A percentile compares a stretch with the other conserved stretches of the same genome.
These are phyloP conservation scores for Leccinum boreale DNA, from an alignment of 768 basidiomycete species.

Conservation along the genomic window DNA sequence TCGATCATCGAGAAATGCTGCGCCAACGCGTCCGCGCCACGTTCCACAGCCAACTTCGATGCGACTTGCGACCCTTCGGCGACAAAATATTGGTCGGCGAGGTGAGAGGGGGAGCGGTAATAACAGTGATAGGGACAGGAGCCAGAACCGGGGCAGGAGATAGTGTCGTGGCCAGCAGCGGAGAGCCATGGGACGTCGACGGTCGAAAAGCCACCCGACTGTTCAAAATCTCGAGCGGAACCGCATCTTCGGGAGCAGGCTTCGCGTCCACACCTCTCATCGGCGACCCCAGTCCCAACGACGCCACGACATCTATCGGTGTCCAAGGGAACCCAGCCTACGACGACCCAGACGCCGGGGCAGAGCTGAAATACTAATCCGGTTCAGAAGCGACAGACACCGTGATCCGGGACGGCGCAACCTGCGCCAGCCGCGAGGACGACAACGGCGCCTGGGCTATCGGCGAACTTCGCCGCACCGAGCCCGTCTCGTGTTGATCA, in stretches of 20 bases:
- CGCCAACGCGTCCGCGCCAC: no score
- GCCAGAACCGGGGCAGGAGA: no score
- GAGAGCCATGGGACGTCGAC: slow-evolving; percentile 35
- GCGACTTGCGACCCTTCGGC: no score
- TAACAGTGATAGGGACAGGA: no score
- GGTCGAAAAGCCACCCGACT: slow-evolving; percentile 47
- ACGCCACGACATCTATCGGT: slow-evolving; percentile 7
- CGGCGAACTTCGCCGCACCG: slow-evolving; percentile 5
- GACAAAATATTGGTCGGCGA: slow-evolving; percentile 37
- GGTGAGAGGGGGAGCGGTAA: no score
- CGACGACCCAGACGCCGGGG: slow-evolving; percentile 14
- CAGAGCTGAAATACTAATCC: slow-evolving; percentile 24
- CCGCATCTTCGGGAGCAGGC: slow-evolving; percentile 55
- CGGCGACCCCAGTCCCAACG: slow-evolving; percentile 24
- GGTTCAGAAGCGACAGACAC: slow-evolving; percentile 19
- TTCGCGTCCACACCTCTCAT: slow-evolving; percentile 41
- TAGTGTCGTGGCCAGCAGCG: no score
- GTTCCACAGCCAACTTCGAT: no score
- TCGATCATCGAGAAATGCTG: no score
- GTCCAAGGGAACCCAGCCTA: slow-evolving; percentile 15
- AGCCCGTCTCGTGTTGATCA: slow-evolving; percentile 33
- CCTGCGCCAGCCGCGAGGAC: not conserved
- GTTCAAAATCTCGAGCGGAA: slow-evolving; percentile 64
- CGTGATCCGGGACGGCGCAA: slow-evolving; percentile 17
- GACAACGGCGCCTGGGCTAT: no score